Base-by-base conservation (phyloP, 2,329 filamentous ascomycete species). In the Stagonosporopsis vannaccii region DNA sequence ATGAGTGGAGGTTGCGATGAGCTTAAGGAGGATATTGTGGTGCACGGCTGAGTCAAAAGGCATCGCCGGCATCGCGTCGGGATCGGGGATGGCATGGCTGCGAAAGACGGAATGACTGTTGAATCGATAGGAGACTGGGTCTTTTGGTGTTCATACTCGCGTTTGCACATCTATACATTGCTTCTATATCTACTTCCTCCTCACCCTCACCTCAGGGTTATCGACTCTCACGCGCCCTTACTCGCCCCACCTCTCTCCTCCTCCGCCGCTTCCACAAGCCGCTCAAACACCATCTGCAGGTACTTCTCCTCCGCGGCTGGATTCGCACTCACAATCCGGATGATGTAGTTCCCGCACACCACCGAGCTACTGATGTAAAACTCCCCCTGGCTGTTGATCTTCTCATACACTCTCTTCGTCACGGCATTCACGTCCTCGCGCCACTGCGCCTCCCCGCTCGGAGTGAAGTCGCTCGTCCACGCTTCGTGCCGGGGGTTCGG, bases 321-420 rank as follows among this genome's bases (percentile, higher is more conserved):
- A 65, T 90, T 90, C 0, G 85, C 88, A 53, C 90, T 92, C 20
- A 94, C 89, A 33, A 97, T 86, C 0, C 94, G 83, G 58, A 98
- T 96, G 1, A 90, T 88, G 74, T 91, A 91, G 19, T 87, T 81
- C 1, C 87, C 90, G 8, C 85, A 86, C 12, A 96, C 82, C 4
- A 92, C 84, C 1, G 88, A 90, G 37, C 87, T 89, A 0, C 92
- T 97, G 22, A 97, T 79, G 76, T 91, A 97, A 52, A 96, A 90
- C 74, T 91, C 86, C 1, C 91, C 91, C 7, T 84, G 80, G 3
- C 81, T 80, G 67, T 96, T 94, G 25, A 97, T 84, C 22, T 80
- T 75, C 68, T 95, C 90, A 67, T 91, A 94, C 12, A 96, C 85
- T 51, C 83, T 82, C 75, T 89, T 89, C 0, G 92, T 96, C 11